Evolutionary conservation across 1,284 basidiomycete genomes (phyloP).

Genomic region (Leccinum holopus): DNA sequence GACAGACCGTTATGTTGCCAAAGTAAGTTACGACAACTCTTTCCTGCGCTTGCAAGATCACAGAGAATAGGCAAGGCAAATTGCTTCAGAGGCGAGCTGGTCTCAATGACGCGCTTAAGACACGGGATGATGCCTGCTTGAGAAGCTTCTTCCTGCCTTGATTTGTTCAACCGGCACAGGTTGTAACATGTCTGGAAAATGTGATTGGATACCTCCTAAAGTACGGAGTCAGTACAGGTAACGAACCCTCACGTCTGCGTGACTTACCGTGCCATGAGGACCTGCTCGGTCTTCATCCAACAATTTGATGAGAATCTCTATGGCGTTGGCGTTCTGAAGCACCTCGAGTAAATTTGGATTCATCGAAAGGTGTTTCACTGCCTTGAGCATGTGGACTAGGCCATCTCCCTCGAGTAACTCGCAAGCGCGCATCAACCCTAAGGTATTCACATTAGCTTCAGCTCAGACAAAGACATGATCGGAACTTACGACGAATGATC

Average conservation of each 20-base stretch:
- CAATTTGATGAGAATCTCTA: conserved; percentile 85
- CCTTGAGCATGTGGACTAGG: conserved; percentile 88
- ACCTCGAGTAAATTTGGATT: conserved; percentile 87
- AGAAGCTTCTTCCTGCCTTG: conserved; percentile 94
- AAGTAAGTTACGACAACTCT: conserved; percentile 81
- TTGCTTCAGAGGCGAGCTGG: conserved; percentile 89
- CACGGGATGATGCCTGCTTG: conserved; percentile 93
- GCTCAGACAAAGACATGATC: conserved; percentile 1
- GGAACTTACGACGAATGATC: conserved; percentile 78
- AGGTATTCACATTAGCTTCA: conserved; percentile 10
- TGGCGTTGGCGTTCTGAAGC: conserved; percentile 93
- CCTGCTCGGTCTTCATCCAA: conserved; percentile 81
- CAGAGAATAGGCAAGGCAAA: conserved; percentile 96
- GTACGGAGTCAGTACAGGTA: conserved; percentile 4
- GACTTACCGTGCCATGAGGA: conserved; percentile 75
- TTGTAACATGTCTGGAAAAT: conserved; percentile 96
- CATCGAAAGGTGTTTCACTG: conserved; percentile 95
- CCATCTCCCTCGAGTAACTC: conserved; percentile 81
- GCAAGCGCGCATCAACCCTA: conserved; percentile 83
- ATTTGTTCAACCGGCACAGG: conserved; percentile 91
- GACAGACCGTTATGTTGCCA: conserved; percentile 86
- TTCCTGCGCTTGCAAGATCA: conserved; percentile 91
- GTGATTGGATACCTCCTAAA: conserved; percentile 88
- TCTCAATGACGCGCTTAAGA: conserved; percentile 83
- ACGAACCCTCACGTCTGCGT: conserved; percentile 1